A percentile compares a stretch with the other conserved stretches of the same genome.
These are phyloP conservation scores for Sarocladiaceae sp. DNA, from an alignment of 2,329 filamentous ascomycete genomes.

Conservation along the genomic window DNA sequence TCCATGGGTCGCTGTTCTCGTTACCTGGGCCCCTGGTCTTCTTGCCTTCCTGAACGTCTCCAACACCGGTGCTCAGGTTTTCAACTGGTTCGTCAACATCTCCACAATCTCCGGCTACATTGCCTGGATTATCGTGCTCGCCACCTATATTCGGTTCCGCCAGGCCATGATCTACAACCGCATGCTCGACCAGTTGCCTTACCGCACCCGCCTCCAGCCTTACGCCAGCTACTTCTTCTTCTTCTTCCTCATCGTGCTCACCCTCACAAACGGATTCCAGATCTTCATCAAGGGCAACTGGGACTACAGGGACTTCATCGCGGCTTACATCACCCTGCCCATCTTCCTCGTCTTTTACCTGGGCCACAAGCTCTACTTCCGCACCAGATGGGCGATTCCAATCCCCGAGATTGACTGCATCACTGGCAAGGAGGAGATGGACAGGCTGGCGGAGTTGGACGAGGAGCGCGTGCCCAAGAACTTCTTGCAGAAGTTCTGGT, in stretches of 20 bases:
- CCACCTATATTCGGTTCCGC: slow-evolving; percentile 55
- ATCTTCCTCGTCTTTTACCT: slow-evolving; percentile 55
- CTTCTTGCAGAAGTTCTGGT: slow-evolving; percentile 46
- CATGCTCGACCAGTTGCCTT: slow-evolving; percentile 45
- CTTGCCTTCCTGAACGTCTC: slow-evolving; percentile 66
- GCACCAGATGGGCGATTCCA: slow-evolving; percentile 36
- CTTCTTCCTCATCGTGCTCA: slow-evolving; percentile 52
- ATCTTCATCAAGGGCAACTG: slow-evolving; percentile 64
- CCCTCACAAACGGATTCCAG: slow-evolving; percentile 68
- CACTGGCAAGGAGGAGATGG: slow-evolving; percentile 57
- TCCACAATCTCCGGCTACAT: slow-evolving; percentile 57
- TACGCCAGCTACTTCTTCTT: slow-evolving; percentile 60
- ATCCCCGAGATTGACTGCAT: slow-evolving; percentile 46
- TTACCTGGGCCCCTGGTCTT: slow-evolving; percentile 53
- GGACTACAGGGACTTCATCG: slow-evolving; percentile 57
- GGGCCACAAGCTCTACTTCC: slow-evolving; percentile 49
- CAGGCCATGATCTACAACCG: slow-evolving; percentile 47
- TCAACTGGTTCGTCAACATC: slow-evolving; percentile 66
- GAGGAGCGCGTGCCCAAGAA: slow-evolving; percentile 42
- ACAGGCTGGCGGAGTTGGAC: slow-evolving; percentile 46
- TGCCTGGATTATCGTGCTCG: slow-evolving; percentile 52
- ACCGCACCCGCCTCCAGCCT: slow-evolving; percentile 47
- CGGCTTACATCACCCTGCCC: slow-evolving; percentile 56
- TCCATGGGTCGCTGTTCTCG: slow-evolving; percentile 47
- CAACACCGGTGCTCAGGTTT: slow-evolving; percentile 55